Evolutionary conservation across 257 asterid species (phyloP).

Genomic region (Nicotiana knightiana): DNA sequence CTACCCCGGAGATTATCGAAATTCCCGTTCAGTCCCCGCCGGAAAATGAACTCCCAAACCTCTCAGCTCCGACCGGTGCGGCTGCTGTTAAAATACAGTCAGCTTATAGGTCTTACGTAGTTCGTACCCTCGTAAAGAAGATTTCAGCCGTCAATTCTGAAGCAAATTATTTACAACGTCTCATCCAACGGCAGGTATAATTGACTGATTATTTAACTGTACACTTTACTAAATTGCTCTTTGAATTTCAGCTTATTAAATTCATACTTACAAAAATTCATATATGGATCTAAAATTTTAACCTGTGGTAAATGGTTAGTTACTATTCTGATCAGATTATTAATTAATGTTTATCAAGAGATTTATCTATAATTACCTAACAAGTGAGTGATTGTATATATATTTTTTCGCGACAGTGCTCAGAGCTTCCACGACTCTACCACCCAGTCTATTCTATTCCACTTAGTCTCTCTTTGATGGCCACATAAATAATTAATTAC

Average conservation of each 20-base stretch:
- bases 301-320: no score
- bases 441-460: no score
- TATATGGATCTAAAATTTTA: no score
- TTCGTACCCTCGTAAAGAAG: slow-evolving; percentile 56
- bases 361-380: no score
- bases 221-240: neutral
- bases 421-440: neutral
- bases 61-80: slow-evolving; percentile 12
- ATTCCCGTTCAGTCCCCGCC: slow-evolving; percentile 30
- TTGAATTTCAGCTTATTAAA: neutral
- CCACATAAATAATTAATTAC: no score
- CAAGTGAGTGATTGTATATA: no score
- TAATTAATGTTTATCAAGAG: no score
- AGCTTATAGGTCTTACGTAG: slow-evolving; percentile 54
- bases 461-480: no score
- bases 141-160: slow-evolving; percentile 68
- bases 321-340: no score
- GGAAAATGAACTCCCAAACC: slow-evolving; percentile 10
- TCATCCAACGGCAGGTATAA: slow-evolving; percentile 75
- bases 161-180: slow-evolving; percentile 61
- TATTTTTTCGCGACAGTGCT: no score
- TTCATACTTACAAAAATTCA: no score
- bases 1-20: slow-evolving; percentile 29
- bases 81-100: slow-evolving; percentile 74
- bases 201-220: slow-evolving; percentile 6